Evolutionary conservation across 2,329 filamentous ascomycete species (phyloP), one percentile per base, ranked within the genome.

Genomic region (Rhynchosporium agropyri): DNA sequence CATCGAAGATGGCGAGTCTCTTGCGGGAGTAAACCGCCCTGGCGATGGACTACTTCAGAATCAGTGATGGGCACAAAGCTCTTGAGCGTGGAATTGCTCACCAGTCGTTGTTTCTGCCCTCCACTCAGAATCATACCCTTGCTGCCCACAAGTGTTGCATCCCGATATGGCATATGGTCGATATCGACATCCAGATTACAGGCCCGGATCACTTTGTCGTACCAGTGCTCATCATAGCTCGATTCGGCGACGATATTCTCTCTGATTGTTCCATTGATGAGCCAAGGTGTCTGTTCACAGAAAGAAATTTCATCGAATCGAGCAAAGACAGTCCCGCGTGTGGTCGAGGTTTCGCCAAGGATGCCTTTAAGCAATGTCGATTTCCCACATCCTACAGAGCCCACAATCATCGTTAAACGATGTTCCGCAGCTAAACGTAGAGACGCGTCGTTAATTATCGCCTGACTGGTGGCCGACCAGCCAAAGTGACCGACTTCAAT

Each of bases 121-220:
- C 74, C 74, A 38, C 69, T 72, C 6, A 76, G 64, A 13, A 68
- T 70, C 40, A 74, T 68, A 4, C 74, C 73, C 55, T 68, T 68
- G 13, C 67, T 68, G 15, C 74, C 74, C 43, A 74, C 68, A 48
- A 57, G 40, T 3, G 51, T 42, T 20, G 55, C 26, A 61, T 70
- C 72, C 12, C 72, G 68, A 7, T 70, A 58, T 3, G 68, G 61
- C 31, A 76, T 63, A 36, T 33, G 42, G 26, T 61, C 55, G 9
- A 89, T 75, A 76, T 89, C 86, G 0, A 82, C 79, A 12, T 81
- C 76, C 3, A 90, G 76, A 1, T 86, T 86, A 70, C 86, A 89
- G 9, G 86, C 85, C 70, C 88, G 83, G 10, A 89, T 75, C 12
- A 89, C 86, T 49, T 81, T 74, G 51, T 85, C 78, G 70, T 89